Conservation (phyloP, 306 rosid species). For the Prunus mongolica region DNA sequence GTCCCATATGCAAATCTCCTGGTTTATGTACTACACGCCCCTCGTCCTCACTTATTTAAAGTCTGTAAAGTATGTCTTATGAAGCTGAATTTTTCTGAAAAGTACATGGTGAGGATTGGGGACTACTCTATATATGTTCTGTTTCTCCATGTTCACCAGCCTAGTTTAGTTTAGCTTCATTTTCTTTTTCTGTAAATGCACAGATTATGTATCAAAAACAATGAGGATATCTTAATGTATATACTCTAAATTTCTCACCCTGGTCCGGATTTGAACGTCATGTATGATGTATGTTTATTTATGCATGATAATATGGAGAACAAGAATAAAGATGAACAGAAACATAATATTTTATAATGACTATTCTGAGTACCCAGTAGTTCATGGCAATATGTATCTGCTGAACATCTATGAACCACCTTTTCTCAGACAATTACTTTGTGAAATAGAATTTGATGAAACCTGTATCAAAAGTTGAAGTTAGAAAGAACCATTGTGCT, state of each 20-base stretch:
- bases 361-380: neutral
- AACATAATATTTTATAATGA: neutral
- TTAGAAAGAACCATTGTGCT: neutral
- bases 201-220: neutral
- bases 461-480: neutral
- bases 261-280: neutral
- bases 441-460: neutral
- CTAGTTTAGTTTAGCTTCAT: neutral
- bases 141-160: neutral
- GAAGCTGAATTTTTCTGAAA: neutral
- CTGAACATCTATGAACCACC: neutral
- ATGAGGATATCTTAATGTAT: neutral
- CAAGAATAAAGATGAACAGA: neutral
- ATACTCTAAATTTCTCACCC: neutral
- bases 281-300: neutral
- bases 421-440: neutral
- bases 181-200: neutral
- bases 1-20: slow-evolving; percentile 19
- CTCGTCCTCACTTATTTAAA: neutral
- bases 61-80: neutral
- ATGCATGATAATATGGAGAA: neutral
- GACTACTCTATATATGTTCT: neutral
- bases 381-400: neutral
- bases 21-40: neutral
- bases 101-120: neutral